A percentile compares a stretch with the other conserved stretches of the same genome.
These are phyloP conservation scores for Candida maltosa DNA, from an alignment of 805 yeast species.

Conservation along the genomic window DNA sequence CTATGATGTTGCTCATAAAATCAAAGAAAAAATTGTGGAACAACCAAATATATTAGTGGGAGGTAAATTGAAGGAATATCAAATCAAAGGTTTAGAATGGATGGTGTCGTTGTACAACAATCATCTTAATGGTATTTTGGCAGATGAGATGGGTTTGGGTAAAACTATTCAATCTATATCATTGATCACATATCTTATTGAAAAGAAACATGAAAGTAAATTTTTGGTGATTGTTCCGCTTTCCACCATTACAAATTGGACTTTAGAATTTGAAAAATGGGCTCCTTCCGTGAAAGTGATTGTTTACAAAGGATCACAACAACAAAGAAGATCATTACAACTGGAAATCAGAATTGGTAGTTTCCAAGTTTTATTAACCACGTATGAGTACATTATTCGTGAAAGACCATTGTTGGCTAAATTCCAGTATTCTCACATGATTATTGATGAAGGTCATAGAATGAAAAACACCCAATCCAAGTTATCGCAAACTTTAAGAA, in stretches of 20 bases:
- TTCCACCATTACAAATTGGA: conserved; percentile 84
- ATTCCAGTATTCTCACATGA: conserved; percentile 80
- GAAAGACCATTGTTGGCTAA: conserved; percentile 70
- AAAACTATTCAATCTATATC: conserved; percentile 78
- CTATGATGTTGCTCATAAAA: conserved; percentile 76
- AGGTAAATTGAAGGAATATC: conserved; percentile 78
- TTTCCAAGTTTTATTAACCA: conserved; percentile 74
- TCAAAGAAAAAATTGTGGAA: conserved; percentile 60
- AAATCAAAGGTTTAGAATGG: conserved; percentile 61
- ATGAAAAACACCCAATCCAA: conserved; percentile 80
- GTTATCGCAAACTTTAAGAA: conserved; percentile 65
- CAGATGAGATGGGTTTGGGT: conserved; percentile 70
- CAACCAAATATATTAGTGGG: conserved; percentile 75
- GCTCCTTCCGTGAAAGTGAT: conserved; percentile 74
- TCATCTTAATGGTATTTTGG: conserved; percentile 60
- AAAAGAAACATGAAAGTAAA: conserved; percentile 65
- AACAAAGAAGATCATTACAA: conserved; percentile 64
- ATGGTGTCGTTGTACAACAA: conserved; percentile 63
- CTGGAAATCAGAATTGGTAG: conserved; percentile 63
- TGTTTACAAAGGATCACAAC: conserved; percentile 76
- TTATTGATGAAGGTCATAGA: conserved; percentile 88
- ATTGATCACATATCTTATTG: conserved; percentile 65
- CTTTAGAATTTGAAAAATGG: conserved; percentile 82
- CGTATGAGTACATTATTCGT: conserved; percentile 77
- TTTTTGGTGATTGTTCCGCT: conserved; percentile 80